phyloP scores from a whole-genome alignment of 2,329 filamentous ascomycete genomes.

The Ophiobolus disseminans region DNA sequence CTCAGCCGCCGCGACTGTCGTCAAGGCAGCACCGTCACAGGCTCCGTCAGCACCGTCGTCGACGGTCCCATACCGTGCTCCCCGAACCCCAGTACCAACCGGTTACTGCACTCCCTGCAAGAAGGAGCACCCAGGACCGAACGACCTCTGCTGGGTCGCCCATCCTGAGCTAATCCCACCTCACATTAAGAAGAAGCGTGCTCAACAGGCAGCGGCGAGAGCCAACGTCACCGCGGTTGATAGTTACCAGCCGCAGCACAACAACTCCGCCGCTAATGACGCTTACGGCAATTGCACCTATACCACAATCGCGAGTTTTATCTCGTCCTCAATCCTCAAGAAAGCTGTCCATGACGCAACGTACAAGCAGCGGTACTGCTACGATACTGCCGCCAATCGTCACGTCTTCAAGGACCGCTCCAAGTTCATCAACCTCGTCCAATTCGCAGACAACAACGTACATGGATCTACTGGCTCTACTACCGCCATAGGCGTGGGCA shows the following conservation, averaged over 20 bases:
- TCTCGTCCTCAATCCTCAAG: neutral
- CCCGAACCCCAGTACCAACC: too few relatives aligned
- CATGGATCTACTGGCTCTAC: neutral
- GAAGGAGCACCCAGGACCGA: neutral
- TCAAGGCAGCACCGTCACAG: too few relatives aligned
- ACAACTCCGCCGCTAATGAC: neutral
- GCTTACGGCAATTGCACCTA: neutral
- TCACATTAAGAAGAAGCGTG: neutral
- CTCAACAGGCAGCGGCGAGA: neutral
- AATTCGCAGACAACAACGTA: neutral
- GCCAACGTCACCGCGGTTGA: neutral
- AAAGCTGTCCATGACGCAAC: neutral
- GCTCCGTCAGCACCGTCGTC: too few relatives aligned
- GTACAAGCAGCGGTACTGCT: neutral
- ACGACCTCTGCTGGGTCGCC: neutral
- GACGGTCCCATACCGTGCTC: too few relatives aligned
- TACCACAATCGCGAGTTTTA: neutral
- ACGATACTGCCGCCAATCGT: neutral
- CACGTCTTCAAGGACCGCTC: neutral
- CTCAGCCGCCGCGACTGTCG: too few relatives aligned
- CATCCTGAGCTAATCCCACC: neutral
- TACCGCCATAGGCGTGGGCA: neutral
- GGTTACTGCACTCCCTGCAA: neutral
- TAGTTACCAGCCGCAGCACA: too few relatives aligned
- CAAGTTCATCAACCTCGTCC: neutral